phyloP scores from a whole-genome alignment of 2,329 filamentous ascomycete species.

The Alternaria infectoria region DNA sequence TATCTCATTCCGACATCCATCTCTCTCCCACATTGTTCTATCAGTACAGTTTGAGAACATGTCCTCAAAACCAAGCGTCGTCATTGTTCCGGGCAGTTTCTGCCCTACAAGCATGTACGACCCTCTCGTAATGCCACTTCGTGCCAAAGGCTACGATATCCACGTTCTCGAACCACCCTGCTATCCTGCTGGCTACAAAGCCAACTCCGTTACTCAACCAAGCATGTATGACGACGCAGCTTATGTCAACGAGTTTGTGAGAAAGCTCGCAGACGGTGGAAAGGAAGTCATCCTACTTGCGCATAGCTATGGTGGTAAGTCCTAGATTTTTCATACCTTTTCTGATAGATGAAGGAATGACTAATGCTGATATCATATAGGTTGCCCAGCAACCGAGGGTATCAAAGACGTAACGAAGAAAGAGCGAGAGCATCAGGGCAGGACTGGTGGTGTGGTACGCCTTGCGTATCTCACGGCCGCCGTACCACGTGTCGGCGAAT shows the following conservation, averaged over 20 bases:
- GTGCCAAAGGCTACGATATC: constrained; percentile 20
- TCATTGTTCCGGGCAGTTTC: constrained; percentile 38
- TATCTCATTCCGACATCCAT: neutral
- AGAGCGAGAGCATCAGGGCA: constrained; percentile 33
- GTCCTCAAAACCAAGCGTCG: constrained; percentile 24
- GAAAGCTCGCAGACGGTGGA: constrained; percentile 35
- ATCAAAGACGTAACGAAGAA: constrained; percentile 35
- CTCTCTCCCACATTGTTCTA: neutral
- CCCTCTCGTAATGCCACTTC: constrained; percentile 11
- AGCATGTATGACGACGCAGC: constrained; percentile 41
- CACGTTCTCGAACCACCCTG: constrained; percentile 20
- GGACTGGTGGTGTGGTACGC: constrained; percentile 39
- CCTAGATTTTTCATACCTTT: neutral
- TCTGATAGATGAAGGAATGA: neutral
- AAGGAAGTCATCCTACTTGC: constrained; percentile 47
- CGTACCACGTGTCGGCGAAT: constrained; percentile 22
- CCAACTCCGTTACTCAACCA: constrained; percentile 8
- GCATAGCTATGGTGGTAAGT: constrained; percentile 48
- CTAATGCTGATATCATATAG: neutral
- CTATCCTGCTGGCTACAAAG: constrained; percentile 15
- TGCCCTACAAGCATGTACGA: constrained; percentile 19
- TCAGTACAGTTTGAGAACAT: neutral
- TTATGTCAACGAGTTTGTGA: constrained; percentile 29
- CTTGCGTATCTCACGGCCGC: constrained; percentile 28
- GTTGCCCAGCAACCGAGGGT: constrained; percentile 33